These are phyloP conservation scores for Obba rivulosa DNA, from an alignment of 768 basidiomycete genomes.

Conservation along the genomic window DNA sequence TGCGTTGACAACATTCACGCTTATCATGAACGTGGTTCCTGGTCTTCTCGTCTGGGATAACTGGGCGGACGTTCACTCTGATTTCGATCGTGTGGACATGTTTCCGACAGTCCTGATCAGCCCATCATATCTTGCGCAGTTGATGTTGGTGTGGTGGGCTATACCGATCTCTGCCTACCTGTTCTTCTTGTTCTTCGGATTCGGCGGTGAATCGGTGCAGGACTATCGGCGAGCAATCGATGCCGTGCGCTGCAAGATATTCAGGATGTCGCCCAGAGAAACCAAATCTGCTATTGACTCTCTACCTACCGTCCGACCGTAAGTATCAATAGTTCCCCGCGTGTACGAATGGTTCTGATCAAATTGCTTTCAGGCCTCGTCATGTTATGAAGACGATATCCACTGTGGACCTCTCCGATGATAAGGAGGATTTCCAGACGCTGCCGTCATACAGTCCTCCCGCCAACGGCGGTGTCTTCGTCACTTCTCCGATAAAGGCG, in stretches of 20 bases:
- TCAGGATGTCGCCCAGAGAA: neutral
- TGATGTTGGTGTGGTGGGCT: slow-evolving; percentile 16
- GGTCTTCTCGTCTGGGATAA: slow-evolving; percentile 14
- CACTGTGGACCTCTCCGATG: too few species aligned
- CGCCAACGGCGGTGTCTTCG: too few species aligned
- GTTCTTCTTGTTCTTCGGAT: slow-evolving; percentile 33
- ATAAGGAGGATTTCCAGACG: too few species aligned
- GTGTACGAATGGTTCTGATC: too few species aligned
- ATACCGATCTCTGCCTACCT: slow-evolving; percentile 21
- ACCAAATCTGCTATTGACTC: neutral
- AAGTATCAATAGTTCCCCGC: too few species aligned
- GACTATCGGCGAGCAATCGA: slow-evolving; percentile 21
- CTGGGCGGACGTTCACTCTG: slow-evolving; percentile 29
- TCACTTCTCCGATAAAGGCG: too few species aligned
- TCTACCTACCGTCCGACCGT: too few species aligned
- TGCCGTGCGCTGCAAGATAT: slow-evolving; percentile 1
- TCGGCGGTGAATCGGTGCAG: slow-evolving; percentile 25
- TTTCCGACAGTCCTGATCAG: slow-evolving; percentile 8
- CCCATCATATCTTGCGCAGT: slow-evolving; percentile 15
- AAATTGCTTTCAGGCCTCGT: too few species aligned
- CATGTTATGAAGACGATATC: too few species aligned
- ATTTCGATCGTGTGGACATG: slow-evolving; percentile 22
- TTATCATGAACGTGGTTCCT: slow-evolving; percentile 1
- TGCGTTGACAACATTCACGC: slow-evolving; percentile 15
- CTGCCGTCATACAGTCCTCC: too few species aligned